Evolutionary conservation across 805 yeast genomes (phyloP), one percentile per base, ranked within the genome.

Genomic region (Hanseniaspora jakobsenii): DNA sequence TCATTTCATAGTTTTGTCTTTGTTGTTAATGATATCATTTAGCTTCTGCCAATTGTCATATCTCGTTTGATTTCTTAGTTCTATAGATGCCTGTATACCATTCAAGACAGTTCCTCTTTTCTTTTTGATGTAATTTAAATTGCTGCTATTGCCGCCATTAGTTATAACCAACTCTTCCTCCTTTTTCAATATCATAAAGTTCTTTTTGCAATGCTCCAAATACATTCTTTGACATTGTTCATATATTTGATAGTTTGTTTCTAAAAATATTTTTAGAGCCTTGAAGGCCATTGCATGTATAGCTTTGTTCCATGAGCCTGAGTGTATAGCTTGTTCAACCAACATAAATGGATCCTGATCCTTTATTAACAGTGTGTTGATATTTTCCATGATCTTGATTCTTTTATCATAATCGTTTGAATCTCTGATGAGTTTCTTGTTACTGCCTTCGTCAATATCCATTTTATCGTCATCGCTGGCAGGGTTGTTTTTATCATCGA

Each of bases 191-290:
- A 81, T 69, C 52, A 73, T 73, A 52, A 72, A 73, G 57, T 80
- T 83, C 52, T 80, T 86, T 54, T 77, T 82, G 48, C 81, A 66
- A 39, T 82, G 77, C 53, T 84, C 84, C 53, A 85, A 80, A 61
- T 86, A 86, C 50, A 83, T 63, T 54, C 83, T 72, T n/a, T 93
- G 81, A 59, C 97, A 89, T 58, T 86, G 87, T 59, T 87, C 95
- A 62, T 84, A 91, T 21, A 89, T 68, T 7, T 79, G 78, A 13
- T 95, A 94, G 60, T 87, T 87, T 42, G 91, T 80, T 56, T 89
- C 96, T 77, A 87, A 76, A 57, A 91, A 87, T 46, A 84, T 80
- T 60, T 86, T 86, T 54, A 91, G 69, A 0, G 97, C 95, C 47
- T 81, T 82, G 64, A 76, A 86, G 2, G 95, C 93, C 69, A 89